phyloP scores from a whole-genome alignment of 768 basidiomycete genomes.

The Gyrodon lividus region DNA sequence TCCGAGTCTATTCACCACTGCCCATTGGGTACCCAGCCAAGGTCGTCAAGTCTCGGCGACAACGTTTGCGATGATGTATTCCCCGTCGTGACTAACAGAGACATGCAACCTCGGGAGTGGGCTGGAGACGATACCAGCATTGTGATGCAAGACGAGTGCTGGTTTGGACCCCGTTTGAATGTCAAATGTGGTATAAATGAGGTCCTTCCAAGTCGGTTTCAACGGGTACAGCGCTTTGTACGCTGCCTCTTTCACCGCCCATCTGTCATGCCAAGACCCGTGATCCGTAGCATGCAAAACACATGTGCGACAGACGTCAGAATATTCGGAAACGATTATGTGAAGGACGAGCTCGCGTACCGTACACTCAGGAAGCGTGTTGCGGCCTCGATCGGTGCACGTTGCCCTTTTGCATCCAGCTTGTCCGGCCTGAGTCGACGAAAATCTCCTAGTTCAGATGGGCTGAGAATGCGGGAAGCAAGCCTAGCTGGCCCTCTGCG shows the following conservation, averaged over 20 bases:
- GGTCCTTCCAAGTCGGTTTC: conserved; percentile 72
- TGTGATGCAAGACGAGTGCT: conserved; percentile 32
- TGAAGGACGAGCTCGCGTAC: conserved; percentile 38
- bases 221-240: conserved; percentile 83
- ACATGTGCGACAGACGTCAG: not conserved
- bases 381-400: not conserved
- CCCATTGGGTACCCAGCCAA: not conserved
- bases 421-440: conserved; percentile 5
- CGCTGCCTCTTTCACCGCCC: conserved; percentile 82
- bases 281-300: not conserved
- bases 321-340: not conserved
- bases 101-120: conserved; percentile 46
- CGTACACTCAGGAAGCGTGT: conserved; percentile 69
- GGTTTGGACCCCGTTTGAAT: conserved; percentile 42
- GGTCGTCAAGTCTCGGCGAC: conserved; percentile 43
- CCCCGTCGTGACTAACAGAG: conserved; percentile 82
- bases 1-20: not conserved
- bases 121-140: not conserved
- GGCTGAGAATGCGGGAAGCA: conserved; percentile 63
- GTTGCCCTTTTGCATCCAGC: conserved; percentile 8
- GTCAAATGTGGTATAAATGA: conserved; percentile 46
- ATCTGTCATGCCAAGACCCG: conserved; percentile 42
- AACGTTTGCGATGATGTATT: conserved; percentile 71
- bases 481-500: conserved; percentile 48
- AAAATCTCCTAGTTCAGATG: conserved; percentile 40